Evolutionary conservation across 2,329 filamentous ascomycete genomes (phyloP), one percentile per base, ranked within the genome.

Genomic region (Aspergillus carbonarius): DNA sequence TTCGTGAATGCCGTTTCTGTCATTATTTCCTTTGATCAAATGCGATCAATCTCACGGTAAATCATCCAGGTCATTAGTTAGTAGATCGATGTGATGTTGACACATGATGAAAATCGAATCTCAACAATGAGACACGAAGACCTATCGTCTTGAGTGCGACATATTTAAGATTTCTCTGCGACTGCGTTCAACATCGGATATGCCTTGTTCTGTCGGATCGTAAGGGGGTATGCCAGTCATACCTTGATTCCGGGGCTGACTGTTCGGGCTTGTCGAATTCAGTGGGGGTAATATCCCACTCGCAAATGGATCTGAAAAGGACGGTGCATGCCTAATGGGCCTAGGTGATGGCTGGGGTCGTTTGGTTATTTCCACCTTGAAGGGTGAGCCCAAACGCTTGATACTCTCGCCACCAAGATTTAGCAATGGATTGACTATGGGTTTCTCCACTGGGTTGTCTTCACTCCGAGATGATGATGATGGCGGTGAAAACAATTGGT

Each of bases 401-500:
- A 79, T 76, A 34, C 70, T 71, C 56, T 79, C 77, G 5, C 71
- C 66, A 15, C 68, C 67, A 23, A 77, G 68, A 35, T 72, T 73
- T 37, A 73, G 63, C 27, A 76, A 62, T 12, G 65, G 64, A 13
- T 72, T 68, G 37, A 61, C 57, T 1, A 63, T 63, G 10, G 66
- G 61, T 55, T 70, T 72, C 40, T 62, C 54, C 17, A 61, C 40
- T 30, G 64, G 64, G 4, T 57, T 60, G 10, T 52, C 62, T 47
- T 68, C 68, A 20, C 65, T 58, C 54, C 67, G 63, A 56, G 68
- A 68, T 18, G 64, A 68, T 37, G 69, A 74, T 1, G 76, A 76
- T 9, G 79, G 79, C 6, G 82, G 82, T 4, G 79, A 81, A 66
- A 86, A 85, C 4, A 86, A 74, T 57, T 81, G 78, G 46, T 83